A percentile compares a stretch with the other conserved stretches of the same genome.
Evolutionary conservation across 306 rosid genomes (phyloP).

Genomic region (Malus sylvestris): DNA sequence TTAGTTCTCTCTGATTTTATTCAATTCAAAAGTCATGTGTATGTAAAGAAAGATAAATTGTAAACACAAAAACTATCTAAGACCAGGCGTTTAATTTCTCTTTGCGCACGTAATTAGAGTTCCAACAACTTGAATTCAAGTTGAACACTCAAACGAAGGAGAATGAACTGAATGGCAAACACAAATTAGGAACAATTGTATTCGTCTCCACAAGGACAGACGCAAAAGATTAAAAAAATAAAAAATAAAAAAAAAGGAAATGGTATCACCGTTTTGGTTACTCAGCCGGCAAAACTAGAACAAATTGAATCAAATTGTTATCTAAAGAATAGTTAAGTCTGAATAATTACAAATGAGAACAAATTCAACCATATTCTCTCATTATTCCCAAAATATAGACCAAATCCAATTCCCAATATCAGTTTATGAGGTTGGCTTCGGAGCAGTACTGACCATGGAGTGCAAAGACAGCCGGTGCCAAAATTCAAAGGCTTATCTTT

Average conservation of each 20-base stretch:
- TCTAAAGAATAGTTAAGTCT: not conserved
- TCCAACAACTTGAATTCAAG: not conserved
- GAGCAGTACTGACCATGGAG: not conserved
- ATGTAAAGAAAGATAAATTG: not conserved
- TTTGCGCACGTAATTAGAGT: not conserved
- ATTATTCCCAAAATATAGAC: constrained; percentile 14
- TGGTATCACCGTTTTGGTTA: constrained; percentile 28
- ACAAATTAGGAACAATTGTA: not conserved
- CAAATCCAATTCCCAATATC: constrained; percentile 4
- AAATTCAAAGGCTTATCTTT: not conserved
- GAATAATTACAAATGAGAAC: constrained; percentile 12
- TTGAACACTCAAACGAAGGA: not conserved
- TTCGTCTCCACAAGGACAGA: not conserved
- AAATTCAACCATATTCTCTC: not conserved
- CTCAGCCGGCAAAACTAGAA: constrained; percentile 6
- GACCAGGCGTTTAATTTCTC: too few relatives aligned
- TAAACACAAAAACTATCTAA: too few relatives aligned
- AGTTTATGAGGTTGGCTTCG: not conserved
- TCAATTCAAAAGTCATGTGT: not conserved
- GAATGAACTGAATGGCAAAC: not conserved
- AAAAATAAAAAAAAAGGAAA: constrained; percentile 1
- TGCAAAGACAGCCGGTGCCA: not conserved
- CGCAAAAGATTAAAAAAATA: not conserved
- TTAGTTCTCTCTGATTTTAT: too few relatives aligned
- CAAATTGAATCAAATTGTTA: constrained; percentile 11